phyloP scores from a whole-genome alignment of 108 stramenopile species.

The Seminavis robusta region DNA sequence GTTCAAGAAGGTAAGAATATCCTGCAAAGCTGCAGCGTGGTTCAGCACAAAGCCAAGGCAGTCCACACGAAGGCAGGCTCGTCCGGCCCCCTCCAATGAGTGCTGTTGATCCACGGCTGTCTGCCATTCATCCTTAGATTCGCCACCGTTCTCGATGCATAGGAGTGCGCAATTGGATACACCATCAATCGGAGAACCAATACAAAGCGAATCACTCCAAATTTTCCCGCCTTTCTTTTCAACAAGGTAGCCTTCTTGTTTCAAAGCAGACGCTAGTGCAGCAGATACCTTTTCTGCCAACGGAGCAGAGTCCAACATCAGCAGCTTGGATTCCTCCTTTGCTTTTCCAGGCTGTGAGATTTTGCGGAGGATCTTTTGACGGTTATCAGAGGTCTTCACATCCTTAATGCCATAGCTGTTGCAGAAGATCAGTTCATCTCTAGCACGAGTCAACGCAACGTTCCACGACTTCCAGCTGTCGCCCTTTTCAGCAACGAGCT shows the following conservation, averaged over 20 bases:
- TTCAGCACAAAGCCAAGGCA: slow-evolving; percentile 1
- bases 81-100: slow-evolving; percentile 11
- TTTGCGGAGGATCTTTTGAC: slow-evolving; percentile 3
- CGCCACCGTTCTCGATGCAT: slow-evolving; percentile 6
- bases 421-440: neutral
- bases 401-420: neutral
- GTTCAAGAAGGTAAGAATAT: slow-evolving; percentile 1
- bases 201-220: neutral
- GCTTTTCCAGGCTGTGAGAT: no score
- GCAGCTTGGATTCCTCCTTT: no score
- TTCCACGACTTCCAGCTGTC: slow-evolving; percentile 1
- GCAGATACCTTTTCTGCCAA: no score
- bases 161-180: slow-evolving; percentile 1
- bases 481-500: neutral
- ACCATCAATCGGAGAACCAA: neutral
- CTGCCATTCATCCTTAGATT: slow-evolving; percentile 13
- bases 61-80: slow-evolving; percentile 11
- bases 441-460: slow-evolving; percentile 12
- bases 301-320: no score
- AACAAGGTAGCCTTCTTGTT: neutral
- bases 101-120: slow-evolving; percentile 9
- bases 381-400: neutral
- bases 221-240: neutral
- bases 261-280: no score
- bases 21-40: neutral